These are phyloP conservation scores for Hebeloma cylindrosporum DNA, from an alignment of 768 basidiomycete species.

Conservation along the genomic window DNA sequence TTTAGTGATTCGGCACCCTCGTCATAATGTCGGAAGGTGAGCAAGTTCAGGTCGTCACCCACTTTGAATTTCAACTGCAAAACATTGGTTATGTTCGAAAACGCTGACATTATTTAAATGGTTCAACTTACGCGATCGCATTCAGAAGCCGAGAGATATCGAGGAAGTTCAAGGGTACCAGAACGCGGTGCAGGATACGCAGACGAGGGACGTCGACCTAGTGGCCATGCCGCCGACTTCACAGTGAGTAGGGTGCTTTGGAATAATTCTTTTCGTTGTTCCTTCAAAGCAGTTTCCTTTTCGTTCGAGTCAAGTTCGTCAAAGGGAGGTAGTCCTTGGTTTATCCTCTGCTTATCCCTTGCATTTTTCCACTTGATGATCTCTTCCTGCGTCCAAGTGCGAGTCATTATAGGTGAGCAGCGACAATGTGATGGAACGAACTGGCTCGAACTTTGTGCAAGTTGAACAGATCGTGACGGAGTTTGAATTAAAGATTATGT, in stretches of 20 bases:
- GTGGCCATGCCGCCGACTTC: not conserved
- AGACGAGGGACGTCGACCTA: not conserved
- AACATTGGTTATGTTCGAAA: too few species aligned
- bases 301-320: not conserved
- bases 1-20: not conserved
- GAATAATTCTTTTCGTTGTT: not conserved
- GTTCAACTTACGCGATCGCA: slow-evolving; percentile 1
- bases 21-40: slow-evolving; percentile 5
- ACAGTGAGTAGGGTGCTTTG: not conserved
- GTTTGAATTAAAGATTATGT: too few species aligned
- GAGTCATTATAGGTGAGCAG: not conserved
- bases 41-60: slow-evolving; percentile 1
- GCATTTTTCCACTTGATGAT: not conserved
- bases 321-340: slow-evolving; percentile 2
- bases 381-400: slow-evolving; percentile 1
- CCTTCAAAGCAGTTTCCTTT: not conserved
- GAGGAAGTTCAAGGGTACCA: not conserved
- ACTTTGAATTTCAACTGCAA: not conserved
- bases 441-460: too few species aligned
- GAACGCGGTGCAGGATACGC: not conserved
- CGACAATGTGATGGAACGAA: too few species aligned
- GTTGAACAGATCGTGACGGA: too few species aligned
- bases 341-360: slow-evolving; percentile 3
- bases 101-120: too few species aligned
- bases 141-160: not conserved